phyloP scores from a whole-genome alignment of 805 yeast genomes.

The Pichia californica region DNA sequence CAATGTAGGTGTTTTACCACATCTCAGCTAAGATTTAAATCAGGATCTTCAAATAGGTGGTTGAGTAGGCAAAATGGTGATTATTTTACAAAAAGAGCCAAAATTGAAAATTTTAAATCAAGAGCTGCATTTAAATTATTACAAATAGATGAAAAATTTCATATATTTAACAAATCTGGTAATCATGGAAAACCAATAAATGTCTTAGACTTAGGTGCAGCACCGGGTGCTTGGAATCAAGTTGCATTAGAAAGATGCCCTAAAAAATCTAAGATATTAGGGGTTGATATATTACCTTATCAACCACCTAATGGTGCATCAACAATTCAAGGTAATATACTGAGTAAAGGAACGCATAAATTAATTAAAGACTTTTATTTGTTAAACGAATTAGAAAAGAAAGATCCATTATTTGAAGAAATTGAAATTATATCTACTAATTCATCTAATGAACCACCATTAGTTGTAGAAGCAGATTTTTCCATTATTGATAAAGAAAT shows the following conservation, averaged over 20 bases:
- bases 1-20: background rate
- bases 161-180: slow-evolving; percentile 37
- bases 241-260: slow-evolving; percentile 55
- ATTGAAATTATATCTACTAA: slow-evolving; percentile 14
- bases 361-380: slow-evolving; percentile 45
- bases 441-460: slow-evolving; percentile 1
- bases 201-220: slow-evolving; percentile 84
- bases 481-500: slow-evolving; percentile 17
- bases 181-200: slow-evolving; percentile 10
- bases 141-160: slow-evolving; percentile 63
- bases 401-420: slow-evolving; percentile 9
- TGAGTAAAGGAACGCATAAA: slow-evolving; percentile 57
- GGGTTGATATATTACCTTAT: slow-evolving; percentile 76
- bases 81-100: slow-evolving; percentile 60
- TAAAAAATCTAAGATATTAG: slow-evolving; percentile 54
- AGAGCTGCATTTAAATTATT: slow-evolving; percentile 87
- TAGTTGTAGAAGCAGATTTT: slow-evolving; percentile 4
- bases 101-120: slow-evolving; percentile 55
- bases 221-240: slow-evolving; percentile 95
- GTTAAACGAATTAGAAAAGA: slow-evolving; percentile 26
- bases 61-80: slow-evolving; percentile 63
- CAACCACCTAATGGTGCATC: slow-evolving; percentile 78
- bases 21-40: slow-evolving; percentile 7
- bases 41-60: slow-evolving; percentile 67
- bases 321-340: slow-evolving; percentile 82